Evolutionary conservation across 1,284 basidiomycete genomes (phyloP).

Genomic region (Tilletia walkeri): DNA sequence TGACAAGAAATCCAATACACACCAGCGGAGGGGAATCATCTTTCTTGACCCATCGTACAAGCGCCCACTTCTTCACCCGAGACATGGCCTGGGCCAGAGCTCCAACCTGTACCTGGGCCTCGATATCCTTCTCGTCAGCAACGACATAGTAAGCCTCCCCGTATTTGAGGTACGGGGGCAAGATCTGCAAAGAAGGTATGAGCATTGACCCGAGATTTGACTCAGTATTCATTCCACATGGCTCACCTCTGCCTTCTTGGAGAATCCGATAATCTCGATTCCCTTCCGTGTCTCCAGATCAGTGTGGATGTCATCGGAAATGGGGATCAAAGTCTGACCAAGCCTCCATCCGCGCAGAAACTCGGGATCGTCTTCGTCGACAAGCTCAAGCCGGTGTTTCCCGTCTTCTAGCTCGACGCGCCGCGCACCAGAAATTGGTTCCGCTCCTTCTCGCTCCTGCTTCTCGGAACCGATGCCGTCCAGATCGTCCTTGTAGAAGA

Average conservation of each 20-base stretch:
- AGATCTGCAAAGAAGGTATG: too few relatives aligned
- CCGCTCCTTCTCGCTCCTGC: conserved; percentile 40
- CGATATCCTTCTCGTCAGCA: conserved; percentile 68
- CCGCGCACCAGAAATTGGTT: conserved; percentile 17
- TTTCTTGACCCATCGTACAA: conserved; percentile 74
- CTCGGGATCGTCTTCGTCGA: conserved; percentile 60
- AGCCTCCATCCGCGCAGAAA: conserved; percentile 85
- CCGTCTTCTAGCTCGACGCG: conserved; percentile 28
- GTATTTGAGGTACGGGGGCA: conserved; percentile 67
- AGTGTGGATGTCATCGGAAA: conserved; percentile 60
- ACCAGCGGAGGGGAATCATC: conserved; percentile 79
- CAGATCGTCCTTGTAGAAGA: conserved; percentile 44
- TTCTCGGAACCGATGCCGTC: conserved; percentile 27
- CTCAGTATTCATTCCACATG: neutral
- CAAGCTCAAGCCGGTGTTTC: conserved; percentile 45
- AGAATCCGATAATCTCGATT: conserved; percentile 77
- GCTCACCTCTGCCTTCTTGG: conserved; percentile 67
- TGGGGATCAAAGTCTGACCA: conserved; percentile 81
- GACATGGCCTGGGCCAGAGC: conserved; percentile 80
- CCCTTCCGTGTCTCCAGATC: conserved; percentile 19
- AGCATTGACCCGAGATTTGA: neutral
- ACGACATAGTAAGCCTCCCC: conserved; percentile 85
- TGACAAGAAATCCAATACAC: conserved; percentile 55
- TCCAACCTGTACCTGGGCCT: conserved; percentile 78
- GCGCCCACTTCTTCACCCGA: conserved; percentile 67